Evolutionary conservation across 2,329 filamentous ascomycete species (phyloP), one percentile per base, ranked within the genome.

Genomic region (Hypoxylon sp.): DNA sequence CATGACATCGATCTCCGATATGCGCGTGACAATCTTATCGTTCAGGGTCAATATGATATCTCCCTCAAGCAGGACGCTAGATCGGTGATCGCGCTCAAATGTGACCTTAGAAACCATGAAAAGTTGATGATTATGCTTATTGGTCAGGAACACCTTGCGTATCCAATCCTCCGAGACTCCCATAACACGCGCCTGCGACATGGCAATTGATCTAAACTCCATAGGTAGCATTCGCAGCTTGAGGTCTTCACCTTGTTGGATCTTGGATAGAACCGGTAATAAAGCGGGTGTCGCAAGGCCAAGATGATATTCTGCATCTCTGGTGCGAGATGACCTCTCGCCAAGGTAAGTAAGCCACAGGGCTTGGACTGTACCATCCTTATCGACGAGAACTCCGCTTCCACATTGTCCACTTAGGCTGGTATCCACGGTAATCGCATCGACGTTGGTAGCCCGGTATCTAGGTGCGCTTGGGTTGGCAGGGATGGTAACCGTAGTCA

Each of bases 101-200:
- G 83, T 85, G 35, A 96, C 87, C 75, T 99, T 99, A 64, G 91
- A 88, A 20, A 99, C 91, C 89, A 99, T 97, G 77, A 99, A 99
- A 26, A 99, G 83, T 73, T 99, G 94, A 68, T 99, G 94, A 50
- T 91, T 89, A 40, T 94, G 87, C 27, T 90, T 89, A 71, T 99
- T 97, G 56, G 91, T 90, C 60, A 86, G 79, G 43, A 94, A 87
- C 2, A 97, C 93, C 71, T 91, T 89, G 63, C 90, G 81, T 64
- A 99, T 96, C 94, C 93, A 97, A 56, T 95, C 88, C 64, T 97
- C 92, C 0, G 90, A 90, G 1, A 97, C 91, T 7, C 94, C 94
- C 92, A 99, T 97, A 61, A 97, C 91, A 26, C 92, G 88, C 11
- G 91, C 93, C 73, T 99, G 94, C 27, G 89, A 89, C 93, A 99